Evolutionary conservation across 192 early-diverging fungal species (phyloP), one percentile per base, ranked within the genome.

Genomic region (Linnemannia hyalina): DNA sequence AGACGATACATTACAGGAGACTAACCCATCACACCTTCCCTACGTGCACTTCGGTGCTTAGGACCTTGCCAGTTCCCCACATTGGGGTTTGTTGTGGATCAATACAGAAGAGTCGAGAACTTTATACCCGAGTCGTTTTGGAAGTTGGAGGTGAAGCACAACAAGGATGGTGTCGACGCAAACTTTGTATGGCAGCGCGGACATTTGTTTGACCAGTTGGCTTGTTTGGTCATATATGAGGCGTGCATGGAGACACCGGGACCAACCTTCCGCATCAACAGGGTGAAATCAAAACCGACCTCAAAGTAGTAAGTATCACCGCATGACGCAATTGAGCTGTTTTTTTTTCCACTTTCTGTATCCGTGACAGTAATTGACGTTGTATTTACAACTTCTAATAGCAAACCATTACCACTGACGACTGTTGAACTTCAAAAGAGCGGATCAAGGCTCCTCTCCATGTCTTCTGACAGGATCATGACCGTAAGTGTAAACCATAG

Each of bases 31-130:
- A 57, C n/a, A 36, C 35, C 36, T 70, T 60, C 3, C 75, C 10
- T 15, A 46, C 13, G 44, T 46, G 15, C 3, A 52, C 49, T 4
- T 20, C 18, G 49, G 15, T 20, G 11, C 16, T 36, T 71, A 95
- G 95, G 97, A 9, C 92, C 96, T 16, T 99, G 98, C 86, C 98
- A 99, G 88, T 98, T 99, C 68, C 98, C 98, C 4, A 99, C 98
- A 0, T 78, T 99, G 18, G 98, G 98, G 0, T 99, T 99, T 88
- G 94, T 99, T 9, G 98, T 99, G 10, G 96, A 97, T 73, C 93
- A 95, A 75, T 98, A 92, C 80, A 81, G 92, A 57, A 91, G 93
- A 71, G 91, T 93, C 9, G 91, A 96, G 68, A 89, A 89, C 36
- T 99, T 99, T 91, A 90, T 95, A 1, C 91, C 95, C n/a, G 98